Conservation (phyloP, 805 yeast genomes). For the Cyberlindnera mississippiensis region DNA sequence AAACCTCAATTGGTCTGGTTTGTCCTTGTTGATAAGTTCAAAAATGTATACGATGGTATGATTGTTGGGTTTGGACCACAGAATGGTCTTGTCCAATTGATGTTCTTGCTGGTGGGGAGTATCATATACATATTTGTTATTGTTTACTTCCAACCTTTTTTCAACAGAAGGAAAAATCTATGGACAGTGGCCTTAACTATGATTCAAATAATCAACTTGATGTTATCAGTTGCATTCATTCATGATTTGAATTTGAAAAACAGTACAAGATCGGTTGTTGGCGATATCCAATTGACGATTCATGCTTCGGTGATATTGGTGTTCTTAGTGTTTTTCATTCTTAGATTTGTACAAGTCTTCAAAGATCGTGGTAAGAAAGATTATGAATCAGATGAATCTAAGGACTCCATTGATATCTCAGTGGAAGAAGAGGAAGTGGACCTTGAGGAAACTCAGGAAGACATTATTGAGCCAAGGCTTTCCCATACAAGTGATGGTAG, state of each 20-base stretch:
- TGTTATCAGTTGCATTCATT: constrained; percentile 43
- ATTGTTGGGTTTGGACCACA: constrained; percentile 42
- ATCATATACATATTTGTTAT: constrained; percentile 27
- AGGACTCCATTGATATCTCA: too few relatives aligned
- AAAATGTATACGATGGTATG: constrained; percentile 34
- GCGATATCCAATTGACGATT: constrained; percentile 19
- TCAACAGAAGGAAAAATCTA: constrained; percentile 29
- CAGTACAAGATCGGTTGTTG: constrained; percentile 37
- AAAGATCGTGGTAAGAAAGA: constrained; percentile 1
- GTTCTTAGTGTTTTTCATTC: constrained; percentile 7
- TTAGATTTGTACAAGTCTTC: constrained; percentile 7
- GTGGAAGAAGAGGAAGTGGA: too few relatives aligned
- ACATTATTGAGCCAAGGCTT: too few relatives aligned
- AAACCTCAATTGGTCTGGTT: constrained; percentile 39
- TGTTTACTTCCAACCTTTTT: constrained; percentile 28
- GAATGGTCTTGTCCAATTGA: constrained; percentile 43
- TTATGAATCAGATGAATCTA: background rate
- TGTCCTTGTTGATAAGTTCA: constrained; percentile 34
- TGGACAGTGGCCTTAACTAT: constrained; percentile 33
- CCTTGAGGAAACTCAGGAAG: too few relatives aligned
- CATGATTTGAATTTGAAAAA: constrained; percentile 35
- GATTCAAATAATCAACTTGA: constrained; percentile 37
- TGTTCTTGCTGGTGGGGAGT: constrained; percentile 36
- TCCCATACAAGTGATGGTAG: background rate
- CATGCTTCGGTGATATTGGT: constrained; percentile 4